phyloP scores from a whole-genome alignment of 768 basidiomycete genomes.

The Boletus coccyginus region DNA sequence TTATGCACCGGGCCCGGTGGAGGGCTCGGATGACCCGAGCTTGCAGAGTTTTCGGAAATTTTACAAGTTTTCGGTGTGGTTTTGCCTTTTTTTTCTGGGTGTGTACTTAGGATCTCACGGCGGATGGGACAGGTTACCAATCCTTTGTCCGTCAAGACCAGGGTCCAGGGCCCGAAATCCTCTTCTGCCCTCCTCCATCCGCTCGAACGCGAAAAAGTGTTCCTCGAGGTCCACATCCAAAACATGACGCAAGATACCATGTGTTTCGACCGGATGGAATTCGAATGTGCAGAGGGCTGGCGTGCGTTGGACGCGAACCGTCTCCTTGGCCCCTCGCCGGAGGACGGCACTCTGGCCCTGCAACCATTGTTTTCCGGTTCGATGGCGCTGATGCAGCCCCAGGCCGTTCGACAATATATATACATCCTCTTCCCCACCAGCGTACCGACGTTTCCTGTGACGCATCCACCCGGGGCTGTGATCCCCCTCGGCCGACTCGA shows the following conservation, averaged over 20 bases:
- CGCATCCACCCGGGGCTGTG: constrained; percentile 62
- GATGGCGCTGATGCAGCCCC: constrained; percentile 74
- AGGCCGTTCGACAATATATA: constrained; percentile 84
- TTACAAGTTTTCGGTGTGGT: constrained; percentile 84
- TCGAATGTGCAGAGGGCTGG: constrained; percentile 75
- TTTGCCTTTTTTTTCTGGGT: background rate
- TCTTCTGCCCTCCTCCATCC: constrained; percentile 67
- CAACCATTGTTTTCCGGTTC: constrained; percentile 55
- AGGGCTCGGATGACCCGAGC: constrained; percentile 51
- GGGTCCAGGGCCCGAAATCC: constrained; percentile 76
- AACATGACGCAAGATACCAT: constrained; percentile 78
- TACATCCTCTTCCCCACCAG: constrained; percentile 67
- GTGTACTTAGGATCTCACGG: background rate
- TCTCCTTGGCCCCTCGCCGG: constrained; percentile 11
- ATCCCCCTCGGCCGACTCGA: constrained; percentile 86
- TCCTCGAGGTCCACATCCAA: constrained; percentile 91
- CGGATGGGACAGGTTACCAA: constrained; percentile 69
- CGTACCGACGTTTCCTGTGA: constrained; percentile 42
- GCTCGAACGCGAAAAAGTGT: constrained; percentile 73
- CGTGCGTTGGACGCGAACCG: constrained; percentile 53
- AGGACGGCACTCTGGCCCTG: constrained; percentile 17
- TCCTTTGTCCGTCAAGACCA: constrained; percentile 92
- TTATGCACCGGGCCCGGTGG: constrained; percentile 44
- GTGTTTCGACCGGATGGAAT: constrained; percentile 76
- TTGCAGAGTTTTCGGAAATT: constrained; percentile 81